phyloP scores from a whole-genome alignment of 805 yeast genomes.

The Cyberlindnera suaveolens region DNA sequence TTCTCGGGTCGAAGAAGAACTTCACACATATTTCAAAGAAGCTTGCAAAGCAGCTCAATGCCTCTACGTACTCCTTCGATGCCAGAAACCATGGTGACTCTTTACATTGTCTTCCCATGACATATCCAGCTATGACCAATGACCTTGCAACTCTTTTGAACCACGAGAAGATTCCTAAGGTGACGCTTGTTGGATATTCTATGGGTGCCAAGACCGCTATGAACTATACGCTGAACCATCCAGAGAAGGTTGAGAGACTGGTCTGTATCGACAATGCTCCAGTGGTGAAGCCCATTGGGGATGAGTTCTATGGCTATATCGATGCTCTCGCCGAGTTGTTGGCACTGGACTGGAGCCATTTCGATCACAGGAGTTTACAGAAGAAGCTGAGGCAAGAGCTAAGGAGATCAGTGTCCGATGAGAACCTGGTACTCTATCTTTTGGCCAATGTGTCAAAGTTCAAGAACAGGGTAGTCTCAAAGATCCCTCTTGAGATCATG shows the following conservation, averaged over 20 bases:
- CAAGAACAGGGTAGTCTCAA: constrained; percentile 16
- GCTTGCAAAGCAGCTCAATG: constrained; percentile 26
- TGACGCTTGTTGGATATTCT: constrained; percentile 44
- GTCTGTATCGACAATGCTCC: constrained; percentile 47
- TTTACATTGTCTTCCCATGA: constrained; percentile 34
- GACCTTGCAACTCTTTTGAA: constrained; percentile 15
- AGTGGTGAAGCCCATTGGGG: constrained; percentile 25
- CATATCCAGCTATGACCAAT: constrained; percentile 26
- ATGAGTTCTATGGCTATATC: constrained; percentile 20
- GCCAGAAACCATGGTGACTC: constrained; percentile 52
- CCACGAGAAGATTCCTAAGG: constrained; percentile 19
- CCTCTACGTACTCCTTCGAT: constrained; percentile 39
- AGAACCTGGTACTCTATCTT: constrained; percentile 11
- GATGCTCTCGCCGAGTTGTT: constrained; percentile 4
- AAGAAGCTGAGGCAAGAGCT: constrained; percentile 6
- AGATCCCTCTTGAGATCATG: constrained; percentile 21
- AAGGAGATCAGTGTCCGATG: constrained; percentile 1
- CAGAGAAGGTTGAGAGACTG: constrained; percentile 31
- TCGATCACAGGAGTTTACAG: constrained; percentile 1
- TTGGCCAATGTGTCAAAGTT: constrained; percentile 11
- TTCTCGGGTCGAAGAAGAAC: constrained; percentile 43
- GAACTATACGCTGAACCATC: constrained; percentile 34
- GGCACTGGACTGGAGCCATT: not conserved
- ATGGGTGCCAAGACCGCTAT: constrained; percentile 59
- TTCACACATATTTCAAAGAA: constrained; percentile 34